These are phyloP conservation scores for Chrysanthemum seticuspe DNA, from an alignment of 129 eudicot genomes.

Conservation along the genomic window DNA sequence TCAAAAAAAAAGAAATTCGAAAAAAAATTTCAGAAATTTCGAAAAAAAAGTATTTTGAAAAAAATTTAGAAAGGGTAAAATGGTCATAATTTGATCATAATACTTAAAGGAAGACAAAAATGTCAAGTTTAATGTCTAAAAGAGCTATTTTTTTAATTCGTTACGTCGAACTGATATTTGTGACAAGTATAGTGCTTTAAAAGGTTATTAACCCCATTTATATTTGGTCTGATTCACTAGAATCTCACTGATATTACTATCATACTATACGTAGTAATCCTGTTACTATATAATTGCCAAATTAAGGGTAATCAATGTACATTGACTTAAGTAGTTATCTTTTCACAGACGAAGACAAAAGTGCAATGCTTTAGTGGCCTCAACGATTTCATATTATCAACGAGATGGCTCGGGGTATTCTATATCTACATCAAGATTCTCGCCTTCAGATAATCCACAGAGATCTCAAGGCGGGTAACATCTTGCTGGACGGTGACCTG, in stretches of 20 bases:
- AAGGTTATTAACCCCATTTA: too few relatives aligned
- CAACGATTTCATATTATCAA: slow-evolving; percentile 21
- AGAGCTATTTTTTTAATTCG: too few relatives aligned
- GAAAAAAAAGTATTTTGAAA: too few relatives aligned
- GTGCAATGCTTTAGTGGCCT: slow-evolving; percentile 28
- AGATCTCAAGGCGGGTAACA: slow-evolving; percentile 49
- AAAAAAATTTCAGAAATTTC: too few relatives aligned
- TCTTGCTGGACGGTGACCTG: slow-evolving; percentile 38
- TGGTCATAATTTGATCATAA: too few relatives aligned
- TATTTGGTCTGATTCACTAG: background rate
- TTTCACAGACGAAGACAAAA: slow-evolving; percentile 14
- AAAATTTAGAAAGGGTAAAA: too few relatives aligned
- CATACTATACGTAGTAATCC: background rate
- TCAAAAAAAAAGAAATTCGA: too few relatives aligned
- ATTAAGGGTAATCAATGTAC: background rate
- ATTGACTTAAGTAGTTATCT: background rate
- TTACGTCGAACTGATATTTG: too few relatives aligned
- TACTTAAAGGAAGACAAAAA: too few relatives aligned
- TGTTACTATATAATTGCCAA: background rate
- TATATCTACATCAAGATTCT: slow-evolving; percentile 34
- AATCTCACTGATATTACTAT: background rate
- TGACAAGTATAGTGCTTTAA: too few relatives aligned
- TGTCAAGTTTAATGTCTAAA: too few relatives aligned
- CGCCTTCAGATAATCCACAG: slow-evolving; percentile 34
- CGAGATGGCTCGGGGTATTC: slow-evolving; percentile 31